Percentiles rank a stretch among this genome's conserved stretches.
These are phyloP conservation scores for Coemansia sp. DNA, from an alignment of 192 early-diverging fungal species.

Conservation along the genomic window DNA sequence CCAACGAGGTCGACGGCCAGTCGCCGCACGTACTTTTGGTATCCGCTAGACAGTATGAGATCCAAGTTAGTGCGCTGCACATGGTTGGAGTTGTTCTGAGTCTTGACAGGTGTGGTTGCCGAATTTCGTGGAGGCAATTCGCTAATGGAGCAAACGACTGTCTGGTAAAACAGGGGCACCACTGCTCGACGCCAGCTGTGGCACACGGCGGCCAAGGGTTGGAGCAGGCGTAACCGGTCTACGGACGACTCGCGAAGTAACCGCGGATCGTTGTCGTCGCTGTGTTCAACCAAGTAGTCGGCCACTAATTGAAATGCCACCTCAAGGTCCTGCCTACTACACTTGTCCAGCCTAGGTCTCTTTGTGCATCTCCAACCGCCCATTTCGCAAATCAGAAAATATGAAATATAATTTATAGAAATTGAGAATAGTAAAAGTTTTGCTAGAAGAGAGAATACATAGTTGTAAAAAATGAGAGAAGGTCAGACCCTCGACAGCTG, in stretches of 20 bases:
- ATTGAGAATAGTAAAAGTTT: background rate
- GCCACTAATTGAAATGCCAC: constrained; percentile 21
- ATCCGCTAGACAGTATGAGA: constrained; percentile 21
- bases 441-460: background rate
- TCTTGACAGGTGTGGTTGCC: background rate
- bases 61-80: constrained; percentile 14
- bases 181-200: constrained; percentile 25
- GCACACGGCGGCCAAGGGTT: constrained; percentile 38
- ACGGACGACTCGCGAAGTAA: constrained; percentile 5
- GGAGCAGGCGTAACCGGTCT: constrained; percentile 14
- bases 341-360: background rate
- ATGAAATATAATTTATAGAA: background rate
- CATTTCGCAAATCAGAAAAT: constrained; percentile 1
- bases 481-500: background rate
- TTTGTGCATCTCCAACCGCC: background rate
- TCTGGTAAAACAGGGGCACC: constrained; percentile 36
- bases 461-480: background rate
- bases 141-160: constrained; percentile 28
- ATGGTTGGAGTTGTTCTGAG: background rate
- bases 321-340: constrained; percentile 3
- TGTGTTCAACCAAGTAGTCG: constrained; percentile 8
- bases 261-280: background rate
- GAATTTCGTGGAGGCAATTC: background rate
- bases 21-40: constrained; percentile 20
- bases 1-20: constrained; percentile 28